Percentiles rank a stretch among this genome's conserved stretches.
Evolutionary conservation across 257 asterid genomes (phyloP).

Genomic region (Ehretia macrophylla): DNA sequence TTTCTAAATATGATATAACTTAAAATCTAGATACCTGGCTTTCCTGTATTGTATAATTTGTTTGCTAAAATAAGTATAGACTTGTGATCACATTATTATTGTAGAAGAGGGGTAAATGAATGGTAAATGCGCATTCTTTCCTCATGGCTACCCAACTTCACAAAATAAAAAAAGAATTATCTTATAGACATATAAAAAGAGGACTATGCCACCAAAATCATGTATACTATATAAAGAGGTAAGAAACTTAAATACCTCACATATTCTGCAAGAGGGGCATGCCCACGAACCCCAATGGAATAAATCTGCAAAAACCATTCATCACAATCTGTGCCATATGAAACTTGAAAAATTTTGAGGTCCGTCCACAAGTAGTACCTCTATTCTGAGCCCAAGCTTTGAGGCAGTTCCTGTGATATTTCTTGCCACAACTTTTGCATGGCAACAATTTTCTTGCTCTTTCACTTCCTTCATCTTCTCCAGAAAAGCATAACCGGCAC

Average conservation of each 20-base stretch:
- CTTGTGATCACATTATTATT: too few relatives aligned
- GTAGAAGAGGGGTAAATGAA: too few relatives aligned
- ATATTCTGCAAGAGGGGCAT: slow-evolving; percentile 88
- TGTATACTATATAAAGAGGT: neutral
- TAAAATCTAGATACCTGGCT: too few relatives aligned
- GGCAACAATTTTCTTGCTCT: slow-evolving; percentile 84
- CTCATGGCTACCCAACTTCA: too few relatives aligned
- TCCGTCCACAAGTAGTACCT: slow-evolving; percentile 42
- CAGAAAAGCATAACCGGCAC: slow-evolving; percentile 90
- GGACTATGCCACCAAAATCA: neutral
- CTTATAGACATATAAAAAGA: too few relatives aligned
- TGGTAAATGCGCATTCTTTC: too few relatives aligned
- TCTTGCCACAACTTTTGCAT: slow-evolving; percentile 84
- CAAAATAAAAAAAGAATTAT: too few relatives aligned
- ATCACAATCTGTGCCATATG: slow-evolving; percentile 11
- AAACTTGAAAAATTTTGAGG: slow-evolving; percentile 1
- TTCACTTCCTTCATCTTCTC: slow-evolving; percentile 86
- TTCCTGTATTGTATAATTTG: too few relatives aligned
- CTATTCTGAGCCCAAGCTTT: slow-evolving; percentile 87
- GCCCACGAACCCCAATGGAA: slow-evolving; percentile 99
- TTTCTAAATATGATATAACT: too few relatives aligned
- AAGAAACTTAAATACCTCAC: slow-evolving; percentile 63
- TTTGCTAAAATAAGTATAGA: neutral
- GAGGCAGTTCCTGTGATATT: slow-evolving; percentile 83
- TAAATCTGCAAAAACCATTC: slow-evolving; percentile 57